Evolutionary conservation across 2,329 filamentous ascomycete genomes (phyloP).

Genomic region (Colletotrichum spaethianum): DNA sequence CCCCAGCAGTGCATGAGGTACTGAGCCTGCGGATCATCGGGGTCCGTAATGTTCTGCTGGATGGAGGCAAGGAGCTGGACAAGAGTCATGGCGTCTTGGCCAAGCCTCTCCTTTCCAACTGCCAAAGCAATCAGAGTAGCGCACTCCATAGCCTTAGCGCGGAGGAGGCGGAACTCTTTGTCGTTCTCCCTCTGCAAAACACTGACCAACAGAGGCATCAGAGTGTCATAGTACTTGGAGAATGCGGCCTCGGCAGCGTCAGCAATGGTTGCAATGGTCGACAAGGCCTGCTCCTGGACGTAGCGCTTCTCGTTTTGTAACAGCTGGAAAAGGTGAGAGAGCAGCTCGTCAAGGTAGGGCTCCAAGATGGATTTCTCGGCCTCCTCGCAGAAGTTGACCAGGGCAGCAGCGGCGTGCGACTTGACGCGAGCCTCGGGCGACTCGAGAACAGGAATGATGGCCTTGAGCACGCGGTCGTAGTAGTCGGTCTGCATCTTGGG

Average conservation of each 20-base stretch:
- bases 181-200: slow-evolving; percentile 92
- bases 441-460: slow-evolving; percentile 92
- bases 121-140: slow-evolving; percentile 95
- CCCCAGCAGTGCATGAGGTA: slow-evolving; percentile 99
- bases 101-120: slow-evolving; percentile 93
- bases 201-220: slow-evolving; percentile 95
- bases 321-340: slow-evolving; percentile 88
- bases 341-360: slow-evolving; percentile 90
- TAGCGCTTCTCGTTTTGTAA: slow-evolving; percentile 94
- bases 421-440: slow-evolving; percentile 94
- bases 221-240: slow-evolving; percentile 91
- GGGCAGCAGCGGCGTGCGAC: slow-evolving; percentile 95
- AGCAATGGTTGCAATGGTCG: slow-evolving; percentile 98
- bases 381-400: slow-evolving; percentile 99
- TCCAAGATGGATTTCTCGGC: slow-evolving; percentile 93
- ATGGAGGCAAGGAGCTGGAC: slow-evolving; percentile 91
- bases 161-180: slow-evolving; percentile 91
- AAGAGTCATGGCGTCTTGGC: slow-evolving; percentile 86
- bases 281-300: slow-evolving; percentile 97
- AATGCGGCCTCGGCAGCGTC: slow-evolving; percentile 97
- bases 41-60: slow-evolving; percentile 87
- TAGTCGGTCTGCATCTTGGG: slow-evolving; percentile 98
- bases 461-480: slow-evolving; percentile 87
- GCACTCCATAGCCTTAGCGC: slow-evolving; percentile 99
- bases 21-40: slow-evolving; percentile 95